Percentiles rank a stretch among this genome's conserved stretches.
Evolutionary conservation across 2,329 filamentous ascomycete species (phyloP).

Genomic region (Chalara sp.): DNA sequence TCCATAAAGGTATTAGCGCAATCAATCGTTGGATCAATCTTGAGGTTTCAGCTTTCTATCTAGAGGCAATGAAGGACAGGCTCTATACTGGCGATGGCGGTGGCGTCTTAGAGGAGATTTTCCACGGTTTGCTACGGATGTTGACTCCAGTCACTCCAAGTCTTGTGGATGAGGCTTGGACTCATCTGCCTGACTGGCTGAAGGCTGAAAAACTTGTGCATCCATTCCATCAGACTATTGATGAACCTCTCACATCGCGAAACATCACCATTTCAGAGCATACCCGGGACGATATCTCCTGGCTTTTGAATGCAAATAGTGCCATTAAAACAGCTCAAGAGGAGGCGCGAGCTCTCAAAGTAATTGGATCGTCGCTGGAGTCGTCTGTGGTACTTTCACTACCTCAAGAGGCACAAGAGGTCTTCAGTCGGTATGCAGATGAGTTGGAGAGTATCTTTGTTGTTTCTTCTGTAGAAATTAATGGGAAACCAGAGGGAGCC

Average conservation of each 20-base stretch:
- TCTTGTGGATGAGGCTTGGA: slow-evolving; percentile 85
- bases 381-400: slow-evolving; percentile 57
- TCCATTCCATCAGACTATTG: slow-evolving; percentile 32
- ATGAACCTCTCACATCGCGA: slow-evolving; percentile 12
- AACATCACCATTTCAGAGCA: background rate
- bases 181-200: slow-evolving; percentile 62
- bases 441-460: slow-evolving; percentile 56
- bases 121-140: slow-evolving; percentile 68
- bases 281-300: slow-evolving; percentile 15
- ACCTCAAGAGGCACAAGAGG: slow-evolving; percentile 25
- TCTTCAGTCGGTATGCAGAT: slow-evolving; percentile 24
- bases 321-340: slow-evolving; percentile 75
- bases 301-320: slow-evolving; percentile 35
- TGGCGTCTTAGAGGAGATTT: slow-evolving; percentile 59
- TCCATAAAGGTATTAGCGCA: slow-evolving; percentile 66
- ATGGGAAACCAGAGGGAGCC: slow-evolving; percentile 33
- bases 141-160: slow-evolving; percentile 75
- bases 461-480: slow-evolving; percentile 55
- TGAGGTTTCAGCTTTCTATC: slow-evolving; percentile 87
- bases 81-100: slow-evolving; percentile 75
- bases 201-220: slow-evolving; percentile 34
- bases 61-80: slow-evolving; percentile 86
- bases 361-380: slow-evolving; percentile 75
- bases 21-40: slow-evolving; percentile 77
- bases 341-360: slow-evolving; percentile 60